phyloP scores from a whole-genome alignment of 148 eudicot species.

The Cornus controversa region DNA sequence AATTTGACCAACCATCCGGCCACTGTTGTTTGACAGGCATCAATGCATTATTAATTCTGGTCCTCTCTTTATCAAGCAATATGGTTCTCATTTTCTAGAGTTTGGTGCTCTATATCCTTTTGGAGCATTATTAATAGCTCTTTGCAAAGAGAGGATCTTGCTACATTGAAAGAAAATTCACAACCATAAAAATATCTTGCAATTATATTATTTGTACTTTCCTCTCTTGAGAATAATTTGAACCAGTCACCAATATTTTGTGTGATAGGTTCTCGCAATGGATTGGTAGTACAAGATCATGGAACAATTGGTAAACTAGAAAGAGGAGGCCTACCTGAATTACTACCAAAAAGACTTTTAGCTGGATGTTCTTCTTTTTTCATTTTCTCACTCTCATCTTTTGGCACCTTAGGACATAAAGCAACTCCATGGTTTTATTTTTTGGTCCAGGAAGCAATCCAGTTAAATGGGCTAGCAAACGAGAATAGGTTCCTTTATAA shows the following conservation, averaged over 20 bases:
- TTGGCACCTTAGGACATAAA: not conserved
- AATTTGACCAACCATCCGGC: slow-evolving; percentile 4
- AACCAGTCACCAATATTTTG: not conserved
- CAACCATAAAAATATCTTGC: slow-evolving; percentile 9
- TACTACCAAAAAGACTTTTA: slow-evolving; percentile 12
- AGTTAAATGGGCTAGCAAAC: slow-evolving; percentile 5
- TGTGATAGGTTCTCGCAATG: not conserved
- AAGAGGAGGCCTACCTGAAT: not conserved
- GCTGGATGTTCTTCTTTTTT: slow-evolving; percentile 8
- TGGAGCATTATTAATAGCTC: slow-evolving; percentile 8
- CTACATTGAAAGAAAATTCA: slow-evolving; percentile 1
- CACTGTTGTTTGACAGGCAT: not conserved
- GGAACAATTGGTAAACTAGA: not conserved
- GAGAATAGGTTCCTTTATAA: slow-evolving; percentile 10
- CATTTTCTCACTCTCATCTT: slow-evolving; percentile 5
- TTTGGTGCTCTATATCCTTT: slow-evolving; percentile 8
- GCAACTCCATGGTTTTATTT: no score
- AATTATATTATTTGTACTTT: not conserved
- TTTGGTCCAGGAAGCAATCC: not conserved
- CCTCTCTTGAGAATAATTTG: slow-evolving; percentile 4
- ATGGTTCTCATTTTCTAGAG: slow-evolving; percentile 8
- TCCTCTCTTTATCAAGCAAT: slow-evolving; percentile 8
- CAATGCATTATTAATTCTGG: not conserved
- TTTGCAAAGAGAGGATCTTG: not conserved
- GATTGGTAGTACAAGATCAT: not conserved